Evolutionary conservation across 768 basidiomycete species (phyloP), one percentile per base, ranked within the genome.

Genomic region (Hericium erinaceus): DNA sequence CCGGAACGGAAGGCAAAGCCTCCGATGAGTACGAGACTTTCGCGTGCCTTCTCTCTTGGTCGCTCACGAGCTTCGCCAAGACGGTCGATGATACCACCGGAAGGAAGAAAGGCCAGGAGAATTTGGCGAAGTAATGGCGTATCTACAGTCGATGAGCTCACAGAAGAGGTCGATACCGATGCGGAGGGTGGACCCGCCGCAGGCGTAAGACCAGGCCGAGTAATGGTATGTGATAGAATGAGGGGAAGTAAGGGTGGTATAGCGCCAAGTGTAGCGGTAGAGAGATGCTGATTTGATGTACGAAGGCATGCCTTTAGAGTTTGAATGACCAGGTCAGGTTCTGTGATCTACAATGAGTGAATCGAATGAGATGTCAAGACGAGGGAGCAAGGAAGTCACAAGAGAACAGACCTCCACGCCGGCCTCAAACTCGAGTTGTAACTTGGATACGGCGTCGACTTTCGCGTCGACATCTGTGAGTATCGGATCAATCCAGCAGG

Each of bases 71-170:
- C 65, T 67, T 95, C 92, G 26, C 90, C 91, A 15, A 95, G 78
- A 51, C 89, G 82, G 65, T 95, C 92, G 57, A 94, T 75, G 20
- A 92, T 75, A 41, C 88, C 90, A 44, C 88, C 88, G 2, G 85
- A 65, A 26, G 90, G 82, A 37, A 92, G 75, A 67, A 94, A 85
- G 10, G 87, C 78, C 51, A 68, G 67, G 57, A 94, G 73, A 48
- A 82, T 78, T 60, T 84, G 81, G 53, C 90, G 88, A 41, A 95
- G 80, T 18, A 78, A 75, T 52, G 75, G 69, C 33, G 76, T 69
- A 67, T 89, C 85, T 33, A 80, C 68, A 40, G 77, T 66, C 24
- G 76, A 69, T 20, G 78, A 71, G 22, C 73, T 68, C 20, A 73
- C 64, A 16, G 78, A 78, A 3, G 75, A 74, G 48, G 80, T 78